Evolutionary conservation across 1,284 basidiomycete species (phyloP).

Genomic region (Ceratobasidium theobromae): DNA sequence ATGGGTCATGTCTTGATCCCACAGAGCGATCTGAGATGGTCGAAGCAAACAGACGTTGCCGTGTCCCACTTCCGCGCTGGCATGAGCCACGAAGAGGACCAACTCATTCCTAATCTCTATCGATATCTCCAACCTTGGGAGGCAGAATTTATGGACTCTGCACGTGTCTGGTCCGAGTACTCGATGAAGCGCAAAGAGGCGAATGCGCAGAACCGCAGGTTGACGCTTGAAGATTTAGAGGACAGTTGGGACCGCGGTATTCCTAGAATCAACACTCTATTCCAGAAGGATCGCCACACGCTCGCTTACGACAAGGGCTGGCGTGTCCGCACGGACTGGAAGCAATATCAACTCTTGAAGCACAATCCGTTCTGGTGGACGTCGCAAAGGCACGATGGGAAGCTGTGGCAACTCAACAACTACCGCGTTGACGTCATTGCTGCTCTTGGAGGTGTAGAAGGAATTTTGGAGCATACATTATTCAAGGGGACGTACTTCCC

Average conservation of each 20-base stretch:
- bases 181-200: slow-evolving; percentile 99
- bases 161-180: slow-evolving; percentile 99
- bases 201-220: slow-evolving; percentile 92
- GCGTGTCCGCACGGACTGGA: slow-evolving; percentile 92
- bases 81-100: slow-evolving; percentile 94
- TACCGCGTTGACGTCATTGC: slow-evolving; percentile 99
- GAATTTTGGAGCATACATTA: slow-evolving; percentile 94
- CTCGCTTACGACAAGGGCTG: slow-evolving; percentile 63
- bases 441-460: slow-evolving; percentile 97
- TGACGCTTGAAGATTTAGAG: slow-evolving; percentile 96
- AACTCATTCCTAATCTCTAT: slow-evolving; percentile 95
- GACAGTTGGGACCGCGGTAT: slow-evolving; percentile 99
- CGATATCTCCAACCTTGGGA: slow-evolving; percentile 99
- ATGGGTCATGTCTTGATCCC: slow-evolving; percentile 99
- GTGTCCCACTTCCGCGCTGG: slow-evolving; percentile 97
- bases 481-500: slow-evolving; percentile 98
- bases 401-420: slow-evolving; percentile 97
- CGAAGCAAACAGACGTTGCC: slow-evolving; percentile 96
- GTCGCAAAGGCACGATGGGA: slow-evolving; percentile 95
- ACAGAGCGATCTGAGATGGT: slow-evolving; percentile 95
- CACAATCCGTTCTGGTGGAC: slow-evolving; percentile 99
- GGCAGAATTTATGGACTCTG: slow-evolving; percentile 96
- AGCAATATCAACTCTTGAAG: slow-evolving; percentile 94
- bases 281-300: slow-evolving; percentile 98
- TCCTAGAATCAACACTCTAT: slow-evolving; percentile 94